phyloP scores from a whole-genome alignment of 257 asterid genomes.

The Solanum phureja region DNA sequence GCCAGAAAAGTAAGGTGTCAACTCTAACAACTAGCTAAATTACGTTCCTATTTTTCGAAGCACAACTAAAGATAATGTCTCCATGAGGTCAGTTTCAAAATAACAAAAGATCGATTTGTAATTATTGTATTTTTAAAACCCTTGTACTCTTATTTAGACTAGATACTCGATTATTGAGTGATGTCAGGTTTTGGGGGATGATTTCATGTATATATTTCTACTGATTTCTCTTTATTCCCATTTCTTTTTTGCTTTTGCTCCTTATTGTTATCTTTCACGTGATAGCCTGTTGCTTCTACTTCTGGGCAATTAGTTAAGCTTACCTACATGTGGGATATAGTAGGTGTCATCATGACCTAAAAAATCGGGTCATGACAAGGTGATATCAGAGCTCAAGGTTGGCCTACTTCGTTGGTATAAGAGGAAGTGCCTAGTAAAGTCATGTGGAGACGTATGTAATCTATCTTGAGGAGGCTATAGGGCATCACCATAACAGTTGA shows the following conservation, averaged over 20 bases:
- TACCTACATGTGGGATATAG: not conserved
- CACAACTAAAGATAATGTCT: too few relatives aligned
- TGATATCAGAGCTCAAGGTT: not conserved
- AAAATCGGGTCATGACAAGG: not conserved
- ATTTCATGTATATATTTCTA: too few relatives aligned
- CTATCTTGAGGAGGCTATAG: not conserved
- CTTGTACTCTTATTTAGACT: not conserved
- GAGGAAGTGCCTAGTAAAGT: not conserved
- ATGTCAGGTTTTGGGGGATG: not conserved
- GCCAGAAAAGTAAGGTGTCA: not conserved
- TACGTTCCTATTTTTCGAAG: not conserved
- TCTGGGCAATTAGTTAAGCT: not conserved
- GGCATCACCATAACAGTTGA: not conserved
- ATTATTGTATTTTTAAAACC: not conserved
- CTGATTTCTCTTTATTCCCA: not conserved
- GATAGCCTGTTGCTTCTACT: not conserved
- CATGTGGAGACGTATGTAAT: not conserved
- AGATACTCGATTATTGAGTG: not conserved
- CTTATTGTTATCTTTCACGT: too few relatives aligned
- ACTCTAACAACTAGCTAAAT: not conserved
- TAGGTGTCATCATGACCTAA: not conserved
- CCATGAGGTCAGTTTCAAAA: not conserved
- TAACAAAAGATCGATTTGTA: rapidly evolving
- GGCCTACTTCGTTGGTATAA: not conserved
- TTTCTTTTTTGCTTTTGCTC: not conserved